A percentile compares a stretch with the other conserved stretches of the same genome.
These are phyloP conservation scores for Sindora glabra DNA, from an alignment of 306 rosid species.

Conservation along the genomic window DNA sequence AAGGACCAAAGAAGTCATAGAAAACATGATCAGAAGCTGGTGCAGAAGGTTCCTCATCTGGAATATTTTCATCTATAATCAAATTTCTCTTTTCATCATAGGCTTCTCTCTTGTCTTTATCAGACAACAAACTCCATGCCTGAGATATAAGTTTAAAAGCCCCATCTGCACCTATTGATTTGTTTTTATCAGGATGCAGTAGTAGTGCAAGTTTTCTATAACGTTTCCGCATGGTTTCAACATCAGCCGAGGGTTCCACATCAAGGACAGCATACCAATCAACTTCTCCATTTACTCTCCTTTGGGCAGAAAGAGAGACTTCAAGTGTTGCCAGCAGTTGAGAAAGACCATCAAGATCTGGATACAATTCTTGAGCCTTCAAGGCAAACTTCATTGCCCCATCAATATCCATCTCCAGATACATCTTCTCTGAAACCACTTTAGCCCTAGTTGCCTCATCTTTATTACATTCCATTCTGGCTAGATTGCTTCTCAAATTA, in stretches of 20 bases:
- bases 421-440: conserved; percentile 60
- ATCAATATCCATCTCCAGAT: conserved; percentile 25
- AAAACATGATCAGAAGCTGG: conserved; percentile 15
- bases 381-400: conserved; percentile 55
- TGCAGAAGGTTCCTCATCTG: conserved; percentile 6
- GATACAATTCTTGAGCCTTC: conserved; percentile 56
- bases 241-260: conserved; percentile 49
- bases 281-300: conserved; percentile 34
- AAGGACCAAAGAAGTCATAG: conserved; percentile 7
- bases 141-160: conserved; percentile 64
- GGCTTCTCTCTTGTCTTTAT: conserved; percentile 31
- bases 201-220: conserved; percentile 47
- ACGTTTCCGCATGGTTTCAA: conserved; percentile 44
- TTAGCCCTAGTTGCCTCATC: conserved; percentile 49
- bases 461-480: conserved; percentile 66
- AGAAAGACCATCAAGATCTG: conserved; percentile 50
- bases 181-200: conserved; percentile 78
- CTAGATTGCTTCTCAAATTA: conserved; percentile 16
- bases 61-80: conserved; percentile 16
- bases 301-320: conserved; percentile 54
- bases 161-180: conserved; percentile 67
- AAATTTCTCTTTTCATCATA: conserved; percentile 33
- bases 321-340: conserved; percentile 53
- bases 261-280: conserved; percentile 77
- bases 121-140: conserved; percentile 63